These are phyloP conservation scores for Cryptomeria japonica DNA, from an alignment of 75 land plant genomes.

Conservation along the genomic window DNA sequence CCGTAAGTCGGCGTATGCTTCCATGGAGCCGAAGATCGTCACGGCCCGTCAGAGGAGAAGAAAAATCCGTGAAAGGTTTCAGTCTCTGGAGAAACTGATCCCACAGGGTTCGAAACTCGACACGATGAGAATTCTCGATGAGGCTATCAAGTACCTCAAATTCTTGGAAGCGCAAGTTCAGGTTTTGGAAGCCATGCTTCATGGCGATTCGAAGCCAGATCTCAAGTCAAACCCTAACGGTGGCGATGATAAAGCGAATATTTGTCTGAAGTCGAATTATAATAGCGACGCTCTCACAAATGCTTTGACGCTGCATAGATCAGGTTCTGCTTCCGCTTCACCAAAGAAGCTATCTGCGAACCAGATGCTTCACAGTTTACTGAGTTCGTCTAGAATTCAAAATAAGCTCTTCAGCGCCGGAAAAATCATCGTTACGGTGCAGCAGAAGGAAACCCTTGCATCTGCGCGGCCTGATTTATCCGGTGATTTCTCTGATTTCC, in stretches of 20 bases:
- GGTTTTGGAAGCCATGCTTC: not conserved
- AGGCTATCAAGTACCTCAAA: not conserved
- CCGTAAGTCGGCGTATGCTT: not conserved
- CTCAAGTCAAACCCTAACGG: not conserved
- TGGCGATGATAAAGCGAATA: too few relatives aligned
- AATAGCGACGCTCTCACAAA: too few relatives aligned
- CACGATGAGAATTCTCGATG: too few relatives aligned
- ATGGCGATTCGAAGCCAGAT: not conserved
- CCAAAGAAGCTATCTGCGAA: not conserved
- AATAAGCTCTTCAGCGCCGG: not conserved
- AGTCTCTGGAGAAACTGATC: not conserved
- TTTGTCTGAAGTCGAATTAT: too few relatives aligned
- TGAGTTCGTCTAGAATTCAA: not conserved
- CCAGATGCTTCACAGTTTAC: not conserved
- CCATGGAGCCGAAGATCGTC: not conserved
- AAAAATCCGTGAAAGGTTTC: not conserved
- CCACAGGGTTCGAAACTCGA: not conserved
- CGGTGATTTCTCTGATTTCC: not conserved
- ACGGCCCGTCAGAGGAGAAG: not conserved
- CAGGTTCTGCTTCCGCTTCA: not conserved
- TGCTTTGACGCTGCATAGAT: too few relatives aligned
- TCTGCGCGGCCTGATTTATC: not conserved
- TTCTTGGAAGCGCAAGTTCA: not conserved
- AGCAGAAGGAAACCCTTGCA: not conserved
- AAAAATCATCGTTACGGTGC: not conserved